Conservation (phyloP, 1,284 basidiomycete genomes). For the Laetiporus sulphureus region DNA sequence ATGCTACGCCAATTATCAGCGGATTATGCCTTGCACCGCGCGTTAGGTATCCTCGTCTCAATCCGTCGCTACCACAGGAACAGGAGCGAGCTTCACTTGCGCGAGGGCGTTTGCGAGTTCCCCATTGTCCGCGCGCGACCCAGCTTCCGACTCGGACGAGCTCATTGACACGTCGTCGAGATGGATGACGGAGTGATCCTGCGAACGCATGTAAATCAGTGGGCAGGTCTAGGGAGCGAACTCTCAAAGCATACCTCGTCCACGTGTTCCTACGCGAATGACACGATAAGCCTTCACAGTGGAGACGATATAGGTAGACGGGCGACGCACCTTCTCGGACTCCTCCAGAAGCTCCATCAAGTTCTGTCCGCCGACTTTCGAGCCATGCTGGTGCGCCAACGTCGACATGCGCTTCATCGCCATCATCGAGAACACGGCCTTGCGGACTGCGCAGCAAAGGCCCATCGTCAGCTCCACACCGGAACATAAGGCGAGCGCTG, state of each 20-base stretch:
- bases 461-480: slow-evolving; percentile 1
- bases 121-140: too few species aligned
- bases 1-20: too few species aligned
- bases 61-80: too few species aligned
- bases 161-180: neutral
- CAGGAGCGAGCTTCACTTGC: too few species aligned
- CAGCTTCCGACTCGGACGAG: too few species aligned
- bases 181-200: neutral
- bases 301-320: neutral
- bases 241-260: slow-evolving; percentile 18
- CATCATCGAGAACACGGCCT: slow-evolving; percentile 81
- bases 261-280: slow-evolving; percentile 22
- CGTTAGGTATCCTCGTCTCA: too few species aligned
- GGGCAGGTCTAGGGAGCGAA: too few species aligned
- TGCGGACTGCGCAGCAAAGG: slow-evolving; percentile 55
- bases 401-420: slow-evolving; percentile 75
- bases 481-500: slow-evolving; percentile 4
- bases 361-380: slow-evolving; percentile 52
- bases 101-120: too few species aligned
- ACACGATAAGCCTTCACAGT: neutral
- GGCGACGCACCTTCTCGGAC: slow-evolving; percentile 53
- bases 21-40: too few species aligned
- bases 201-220: too few species aligned
- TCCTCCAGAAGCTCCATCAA: slow-evolving; percentile 74
- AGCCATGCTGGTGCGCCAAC: slow-evolving; percentile 39